These are phyloP conservation scores for Leavenworthia alabamica DNA, from an alignment of 345 rosid species.

Conservation along the genomic window DNA sequence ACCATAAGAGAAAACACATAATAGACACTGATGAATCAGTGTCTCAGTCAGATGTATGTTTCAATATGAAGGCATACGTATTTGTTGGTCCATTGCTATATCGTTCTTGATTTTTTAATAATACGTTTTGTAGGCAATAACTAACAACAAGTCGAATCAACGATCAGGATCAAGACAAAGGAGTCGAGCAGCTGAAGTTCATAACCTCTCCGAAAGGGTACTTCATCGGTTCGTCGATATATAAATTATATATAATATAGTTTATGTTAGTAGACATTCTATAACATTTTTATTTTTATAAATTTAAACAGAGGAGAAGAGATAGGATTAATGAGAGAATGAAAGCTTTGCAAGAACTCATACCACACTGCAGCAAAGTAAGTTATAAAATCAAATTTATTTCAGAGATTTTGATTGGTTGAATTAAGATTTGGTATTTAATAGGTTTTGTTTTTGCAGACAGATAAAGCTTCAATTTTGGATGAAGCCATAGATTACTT, in stretches of 20 bases:
- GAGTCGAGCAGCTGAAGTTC: constrained; percentile 66
- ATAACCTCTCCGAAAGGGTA: constrained; percentile 73
- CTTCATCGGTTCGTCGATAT: constrained; percentile 17
- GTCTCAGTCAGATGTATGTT: constrained; percentile 55
- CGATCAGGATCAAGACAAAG: constrained; percentile 44
- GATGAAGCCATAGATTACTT: constrained; percentile 90
- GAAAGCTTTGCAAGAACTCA: constrained; percentile 79
- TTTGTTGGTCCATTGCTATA: neutral
- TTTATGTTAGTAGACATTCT: neutral
- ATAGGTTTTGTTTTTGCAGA: constrained; percentile 33
- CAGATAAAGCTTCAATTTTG: constrained; percentile 91
- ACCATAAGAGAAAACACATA: constrained; percentile 50
- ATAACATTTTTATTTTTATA: neutral
- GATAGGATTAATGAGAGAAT: constrained; percentile 90
- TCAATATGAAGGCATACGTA: neutral
- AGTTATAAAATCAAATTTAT: no score
- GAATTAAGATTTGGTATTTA: neutral
- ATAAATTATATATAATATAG: constrained; percentile 2
- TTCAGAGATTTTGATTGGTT: neutral
- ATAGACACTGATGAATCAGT: constrained; percentile 43
- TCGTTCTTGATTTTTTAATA: neutral
- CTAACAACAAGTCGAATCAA: constrained; percentile 34
- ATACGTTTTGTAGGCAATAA: constrained; percentile 37
- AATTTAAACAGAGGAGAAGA: constrained; percentile 56
- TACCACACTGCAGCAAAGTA: constrained; percentile 90